These are phyloP conservation scores for Wickerhamiella kazuoi DNA, from an alignment of 805 yeast species.

Conservation along the genomic window DNA sequence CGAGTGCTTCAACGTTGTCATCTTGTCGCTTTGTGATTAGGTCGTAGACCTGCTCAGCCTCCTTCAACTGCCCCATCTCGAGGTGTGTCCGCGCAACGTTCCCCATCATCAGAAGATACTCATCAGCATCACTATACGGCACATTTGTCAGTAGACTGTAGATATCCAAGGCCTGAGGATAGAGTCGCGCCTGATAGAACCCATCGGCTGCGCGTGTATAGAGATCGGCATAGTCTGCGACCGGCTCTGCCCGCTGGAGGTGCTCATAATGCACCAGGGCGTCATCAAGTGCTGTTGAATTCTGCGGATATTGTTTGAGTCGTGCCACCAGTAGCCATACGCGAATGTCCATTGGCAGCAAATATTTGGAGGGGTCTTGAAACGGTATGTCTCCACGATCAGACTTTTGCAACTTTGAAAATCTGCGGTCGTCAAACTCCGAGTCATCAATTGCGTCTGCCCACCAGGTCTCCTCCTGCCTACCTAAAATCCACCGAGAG, in stretches of 20 bases:
- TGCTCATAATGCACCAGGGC: conserved; percentile 53
- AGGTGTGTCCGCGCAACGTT: conserved; percentile 63
- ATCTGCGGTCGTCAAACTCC: conserved; percentile 64
- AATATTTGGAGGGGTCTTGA: conserved; percentile 14
- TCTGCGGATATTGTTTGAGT: conserved; percentile 32
- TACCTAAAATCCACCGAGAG: conserved; percentile 65
- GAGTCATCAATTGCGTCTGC: conserved; percentile 47
- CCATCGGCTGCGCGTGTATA: conserved; percentile 60
- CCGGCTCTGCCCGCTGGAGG: conserved; percentile 36
- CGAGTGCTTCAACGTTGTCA: conserved; percentile 49
- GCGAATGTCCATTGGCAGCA: conserved; percentile 74
- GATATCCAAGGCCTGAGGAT: conserved; percentile 58
- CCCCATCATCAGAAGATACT: conserved; percentile 24
- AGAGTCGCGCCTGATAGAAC: conserved; percentile 48
- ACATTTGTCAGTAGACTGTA: conserved; percentile 38
- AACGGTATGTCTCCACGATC: not conserved
- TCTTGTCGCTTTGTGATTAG: conserved; percentile 15
- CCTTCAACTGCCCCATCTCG: conserved; percentile 39
- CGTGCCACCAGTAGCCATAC: conserved; percentile 64
- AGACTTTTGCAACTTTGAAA: conserved; percentile 2
- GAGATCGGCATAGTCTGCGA: conserved; percentile 49
- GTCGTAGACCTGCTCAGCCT: conserved; percentile 18
- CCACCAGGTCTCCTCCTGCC: conserved; percentile 54
- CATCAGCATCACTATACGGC: conserved; percentile 11
- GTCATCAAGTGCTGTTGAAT: conserved; percentile 33